Conservation (phyloP, 2,329 filamentous ascomycete genomes). For the Colletotrichum acutatum region DNA sequence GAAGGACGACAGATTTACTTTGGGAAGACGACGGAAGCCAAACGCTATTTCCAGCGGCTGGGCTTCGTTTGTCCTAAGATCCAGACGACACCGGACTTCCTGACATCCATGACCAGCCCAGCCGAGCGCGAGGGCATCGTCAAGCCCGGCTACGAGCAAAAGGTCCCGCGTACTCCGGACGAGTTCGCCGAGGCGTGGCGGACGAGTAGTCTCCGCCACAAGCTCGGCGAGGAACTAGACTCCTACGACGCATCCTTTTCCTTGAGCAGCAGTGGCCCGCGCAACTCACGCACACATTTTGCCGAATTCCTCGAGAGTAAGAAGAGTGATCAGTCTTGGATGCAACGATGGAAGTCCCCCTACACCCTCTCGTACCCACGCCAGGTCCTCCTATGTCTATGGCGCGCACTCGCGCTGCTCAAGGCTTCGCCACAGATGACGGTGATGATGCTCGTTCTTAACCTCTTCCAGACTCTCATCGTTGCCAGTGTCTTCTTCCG, state of each 20-base stretch:
- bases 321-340: slow-evolving; percentile 18
- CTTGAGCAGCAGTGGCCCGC: not conserved
- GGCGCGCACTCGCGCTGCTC: slow-evolving; percentile 35
- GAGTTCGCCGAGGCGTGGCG: slow-evolving; percentile 52
- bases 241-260: slow-evolving; percentile 7
- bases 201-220: slow-evolving; percentile 26
- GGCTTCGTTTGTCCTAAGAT: slow-evolving; percentile 67
- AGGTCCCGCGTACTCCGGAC: slow-evolving; percentile 48
- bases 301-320: slow-evolving; percentile 21
- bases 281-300: slow-evolving; percentile 11
- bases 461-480: slow-evolving; percentile 71
- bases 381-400: slow-evolving; percentile 38
- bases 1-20: slow-evolving; percentile 73
- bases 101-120: slow-evolving; percentile 63
- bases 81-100: slow-evolving; percentile 77
- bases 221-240: slow-evolving; percentile 2
- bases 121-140: slow-evolving; percentile 50
- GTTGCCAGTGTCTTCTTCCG: slow-evolving; percentile 76
- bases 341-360: slow-evolving; percentile 34
- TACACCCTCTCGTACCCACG: slow-evolving; percentile 39
- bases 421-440: slow-evolving; percentile 37
- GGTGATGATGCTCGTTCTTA: slow-evolving; percentile 40
- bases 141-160: slow-evolving; percentile 46
- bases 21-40: slow-evolving; percentile 38
- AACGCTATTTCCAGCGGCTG: slow-evolving; percentile 42